phyloP scores from a whole-genome alignment of 257 asterid genomes.

The Anisodus acutangulus region DNA sequence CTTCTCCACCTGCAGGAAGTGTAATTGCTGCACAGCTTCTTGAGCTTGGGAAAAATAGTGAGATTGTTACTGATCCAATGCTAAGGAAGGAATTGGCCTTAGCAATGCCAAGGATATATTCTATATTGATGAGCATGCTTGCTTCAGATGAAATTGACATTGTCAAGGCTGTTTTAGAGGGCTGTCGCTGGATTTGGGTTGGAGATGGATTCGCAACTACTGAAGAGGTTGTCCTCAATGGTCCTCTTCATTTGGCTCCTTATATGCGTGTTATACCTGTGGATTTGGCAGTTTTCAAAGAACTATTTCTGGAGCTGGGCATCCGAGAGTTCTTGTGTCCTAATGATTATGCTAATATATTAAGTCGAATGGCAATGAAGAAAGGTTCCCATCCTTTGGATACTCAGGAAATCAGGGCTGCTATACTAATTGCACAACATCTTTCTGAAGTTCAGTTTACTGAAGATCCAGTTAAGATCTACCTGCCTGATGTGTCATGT shows the following conservation, averaged over 20 bases:
- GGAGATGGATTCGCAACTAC: slow-evolving; percentile 96
- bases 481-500: slow-evolving; percentile 86
- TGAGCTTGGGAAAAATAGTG: slow-evolving; percentile 96
- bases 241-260: slow-evolving; percentile 96
- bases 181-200: slow-evolving; percentile 97
- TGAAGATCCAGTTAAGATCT: slow-evolving; percentile 62
- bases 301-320: slow-evolving; percentile 85
- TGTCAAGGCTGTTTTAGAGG: slow-evolving; percentile 91
- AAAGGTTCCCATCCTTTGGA: slow-evolving; percentile 75
- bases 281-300: slow-evolving; percentile 91
- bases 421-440: slow-evolving; percentile 84
- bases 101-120: slow-evolving; percentile 93
- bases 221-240: slow-evolving; percentile 89
- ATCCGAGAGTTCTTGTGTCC: slow-evolving; percentile 72
- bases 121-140: slow-evolving; percentile 68
- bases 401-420: slow-evolving; percentile 82
- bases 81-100: slow-evolving; percentile 85
- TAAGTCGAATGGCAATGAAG: slow-evolving; percentile 69
- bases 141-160: slow-evolving; percentile 90
- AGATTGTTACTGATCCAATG: slow-evolving; percentile 68
- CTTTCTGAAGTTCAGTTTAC: slow-evolving; percentile 76
- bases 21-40: slow-evolving; percentile 95
- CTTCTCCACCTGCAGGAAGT: slow-evolving; percentile 91
- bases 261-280: slow-evolving; percentile 88
- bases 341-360: slow-evolving; percentile 82